Conservation (phyloP, 805 yeast species). For the Tetrapisispora taiwanensis region DNA sequence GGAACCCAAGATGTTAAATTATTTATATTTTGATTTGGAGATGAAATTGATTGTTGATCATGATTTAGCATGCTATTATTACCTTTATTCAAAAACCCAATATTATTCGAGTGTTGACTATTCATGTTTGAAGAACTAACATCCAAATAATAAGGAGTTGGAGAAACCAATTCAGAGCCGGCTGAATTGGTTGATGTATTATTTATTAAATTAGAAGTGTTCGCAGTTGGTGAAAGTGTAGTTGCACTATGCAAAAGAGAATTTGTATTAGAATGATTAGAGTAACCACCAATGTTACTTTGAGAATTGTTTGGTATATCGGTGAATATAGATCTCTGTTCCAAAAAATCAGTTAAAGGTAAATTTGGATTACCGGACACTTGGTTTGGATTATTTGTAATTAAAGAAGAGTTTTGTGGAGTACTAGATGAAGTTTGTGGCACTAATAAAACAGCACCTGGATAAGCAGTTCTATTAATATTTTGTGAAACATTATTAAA, state of each 20-base stretch:
- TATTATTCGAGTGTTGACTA: neutral
- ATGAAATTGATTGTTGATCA: constrained; percentile 15
- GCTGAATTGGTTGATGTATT: constrained; percentile 11
- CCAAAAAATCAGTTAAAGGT: constrained; percentile 13
- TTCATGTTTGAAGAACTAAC: neutral
- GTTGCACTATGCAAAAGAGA: neutral
- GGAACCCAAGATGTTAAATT: constrained; percentile 43
- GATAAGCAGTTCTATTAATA: constrained; percentile 28
- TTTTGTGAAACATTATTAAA: constrained; percentile 9
- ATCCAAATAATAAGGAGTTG: constrained; percentile 6
- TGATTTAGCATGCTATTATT: constrained; percentile 1
- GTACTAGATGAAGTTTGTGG: constrained; percentile 10
- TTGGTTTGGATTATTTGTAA: neutral
- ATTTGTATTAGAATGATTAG: neutral
- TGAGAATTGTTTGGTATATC: neutral
- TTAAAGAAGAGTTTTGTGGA: neutral
- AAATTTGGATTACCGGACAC: neutral
- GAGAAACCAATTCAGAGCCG: constrained; percentile 20
- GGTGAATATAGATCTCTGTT: constrained; percentile 5
- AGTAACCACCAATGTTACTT: neutral
- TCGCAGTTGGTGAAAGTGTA: neutral
- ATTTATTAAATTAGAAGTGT: neutral
- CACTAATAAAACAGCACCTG: constrained; percentile 33
- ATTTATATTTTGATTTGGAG: constrained; percentile 42
- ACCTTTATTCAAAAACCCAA: constrained; percentile 2